Evolutionary conservation across 1,139 yeast genomes (phyloP).

Genomic region (Kodamaea sp.): DNA sequence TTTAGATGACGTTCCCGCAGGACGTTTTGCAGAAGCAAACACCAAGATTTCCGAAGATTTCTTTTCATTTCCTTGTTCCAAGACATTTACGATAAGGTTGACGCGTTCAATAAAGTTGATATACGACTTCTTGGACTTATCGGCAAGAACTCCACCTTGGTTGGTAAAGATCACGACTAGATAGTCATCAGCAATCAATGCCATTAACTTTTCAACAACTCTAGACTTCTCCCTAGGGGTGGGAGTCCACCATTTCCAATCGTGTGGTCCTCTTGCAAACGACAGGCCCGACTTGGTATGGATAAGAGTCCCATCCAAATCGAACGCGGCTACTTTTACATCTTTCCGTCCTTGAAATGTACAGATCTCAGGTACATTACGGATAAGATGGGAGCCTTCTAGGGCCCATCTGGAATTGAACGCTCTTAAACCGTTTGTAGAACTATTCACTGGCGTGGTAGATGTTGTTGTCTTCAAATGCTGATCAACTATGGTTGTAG

Average conservation of each 20-base stretch:
- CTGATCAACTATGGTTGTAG: neutral
- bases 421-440: too few species aligned
- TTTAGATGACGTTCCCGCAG: slow-evolving; percentile 28
- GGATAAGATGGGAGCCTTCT: slow-evolving; percentile 37
- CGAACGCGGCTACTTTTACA: slow-evolving; percentile 65
- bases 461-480: too few species aligned
- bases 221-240: slow-evolving; percentile 12
- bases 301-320: slow-evolving; percentile 73
- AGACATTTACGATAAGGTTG: slow-evolving; percentile 32
- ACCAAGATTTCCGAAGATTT: slow-evolving; percentile 42
- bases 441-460: too few species aligned
- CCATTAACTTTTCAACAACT: slow-evolving; percentile 30
- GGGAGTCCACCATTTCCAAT: slow-evolving; percentile 67
- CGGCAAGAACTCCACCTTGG: slow-evolving; percentile 67
- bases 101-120: slow-evolving; percentile 47
- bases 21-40: slow-evolving; percentile 63
- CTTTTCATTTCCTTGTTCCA: slow-evolving; percentile 9
- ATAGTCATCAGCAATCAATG: slow-evolving; percentile 26
- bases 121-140: slow-evolving; percentile 51
- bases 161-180: slow-evolving; percentile 76
- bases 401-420: slow-evolving; percentile 13
- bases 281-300: slow-evolving; percentile 56
- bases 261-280: slow-evolving; percentile 57
- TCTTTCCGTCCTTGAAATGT: slow-evolving; percentile 5
- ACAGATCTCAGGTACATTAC: slow-evolving; percentile 26